Base-by-base conservation (phyloP, 371 early-diverging fungal species). In the Funneliformis caledonium region DNA sequence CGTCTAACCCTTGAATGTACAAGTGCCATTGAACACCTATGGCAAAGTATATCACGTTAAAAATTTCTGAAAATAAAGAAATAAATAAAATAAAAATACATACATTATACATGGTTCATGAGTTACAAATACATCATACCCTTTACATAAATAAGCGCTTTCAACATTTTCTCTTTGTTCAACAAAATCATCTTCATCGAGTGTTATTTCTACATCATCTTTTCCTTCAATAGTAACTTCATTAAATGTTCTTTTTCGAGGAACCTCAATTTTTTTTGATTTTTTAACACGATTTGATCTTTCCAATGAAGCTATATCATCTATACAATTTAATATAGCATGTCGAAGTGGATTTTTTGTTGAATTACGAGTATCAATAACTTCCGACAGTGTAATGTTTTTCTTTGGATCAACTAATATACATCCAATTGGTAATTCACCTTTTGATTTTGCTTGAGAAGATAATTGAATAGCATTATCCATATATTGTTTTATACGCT, bases 11-110 rank as follows among this genome's bases (percentile, higher is more conserved):
- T 88, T 5, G 95, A 94, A 85, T 94, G 95, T 7, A 94, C 89
- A 22, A 94, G 81, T 0, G 92, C 94, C 95, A 94, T 94, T 2
- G 93, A 85, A 82, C 95, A 94, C 91, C 92, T 92, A 77, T 48
- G 47, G 19, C 16, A 5, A 52, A 56, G 47, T 19, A 52, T 52
- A 48, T 48, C 33, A 12, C 59, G 45, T 50, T 4, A 62, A 22
- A 26, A 37, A 37, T 37, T 37, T 50, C 14, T 50, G 12, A 2
- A 12, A 12, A 50, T 26, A 26, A 26, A 26, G 26, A 26, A 26
- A 26, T 26, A 50, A 11, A 50, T 12, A 50, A 11, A 50, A 0
- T 1, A 9, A 50, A 50, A 16, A 52, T 65, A 82, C 85, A 84
- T 86, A 90, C 92, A 91, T 92, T 64, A 90, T 88, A 80, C 92